These are phyloP conservation scores for Ustilago tritici DNA, from an alignment of 1,284 basidiomycete genomes.

Conservation along the genomic window DNA sequence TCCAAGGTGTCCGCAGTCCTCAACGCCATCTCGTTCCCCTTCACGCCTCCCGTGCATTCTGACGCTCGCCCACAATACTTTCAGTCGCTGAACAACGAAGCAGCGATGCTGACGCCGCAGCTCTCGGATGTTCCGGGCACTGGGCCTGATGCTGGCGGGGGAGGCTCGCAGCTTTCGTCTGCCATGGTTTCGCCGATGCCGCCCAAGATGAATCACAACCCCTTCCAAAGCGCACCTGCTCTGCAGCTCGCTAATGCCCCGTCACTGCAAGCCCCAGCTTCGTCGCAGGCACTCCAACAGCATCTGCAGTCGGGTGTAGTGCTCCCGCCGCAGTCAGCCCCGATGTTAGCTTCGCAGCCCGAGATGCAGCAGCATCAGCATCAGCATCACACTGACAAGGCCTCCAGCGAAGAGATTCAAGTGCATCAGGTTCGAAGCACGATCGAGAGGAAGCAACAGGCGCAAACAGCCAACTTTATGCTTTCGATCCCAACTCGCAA, in stretches of 20 bases:
- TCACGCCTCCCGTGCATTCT: constrained; percentile 60
- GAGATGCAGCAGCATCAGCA: constrained; percentile 18
- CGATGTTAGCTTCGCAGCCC: constrained; percentile 38
- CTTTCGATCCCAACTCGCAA: constrained; percentile 56
- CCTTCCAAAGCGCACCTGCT: constrained; percentile 30
- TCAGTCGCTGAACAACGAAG: constrained; percentile 47
- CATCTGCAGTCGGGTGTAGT: constrained; percentile 26
- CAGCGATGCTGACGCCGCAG: constrained; percentile 46
- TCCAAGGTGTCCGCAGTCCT: constrained; percentile 59
- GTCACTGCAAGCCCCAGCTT: constrained; percentile 32
- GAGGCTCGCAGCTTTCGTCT: constrained; percentile 34
- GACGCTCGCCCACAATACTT: constrained; percentile 51
- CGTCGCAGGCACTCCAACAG: constrained; percentile 47
- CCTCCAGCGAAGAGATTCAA: constrained; percentile 42
- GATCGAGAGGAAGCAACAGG: constrained; percentile 60
- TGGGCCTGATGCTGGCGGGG: constrained; percentile 16
- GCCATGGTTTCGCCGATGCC: constrained; percentile 48
- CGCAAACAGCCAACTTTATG: constrained; percentile 58
- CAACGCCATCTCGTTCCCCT: constrained; percentile 61
- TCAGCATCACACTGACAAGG: constrained; percentile 28
- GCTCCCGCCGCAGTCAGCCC: constrained; percentile 32
- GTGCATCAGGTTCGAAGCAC: constrained; percentile 52
- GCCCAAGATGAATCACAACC: constrained; percentile 36
- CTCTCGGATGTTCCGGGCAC: constrained; percentile 33
- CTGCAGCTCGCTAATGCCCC: constrained; percentile 26